A percentile compares a stretch with the other conserved stretches of the same genome.
These are phyloP conservation scores for Neurospora terricola DNA, from an alignment of 495 filamentous ascomycete genomes.

Conservation along the genomic window DNA sequence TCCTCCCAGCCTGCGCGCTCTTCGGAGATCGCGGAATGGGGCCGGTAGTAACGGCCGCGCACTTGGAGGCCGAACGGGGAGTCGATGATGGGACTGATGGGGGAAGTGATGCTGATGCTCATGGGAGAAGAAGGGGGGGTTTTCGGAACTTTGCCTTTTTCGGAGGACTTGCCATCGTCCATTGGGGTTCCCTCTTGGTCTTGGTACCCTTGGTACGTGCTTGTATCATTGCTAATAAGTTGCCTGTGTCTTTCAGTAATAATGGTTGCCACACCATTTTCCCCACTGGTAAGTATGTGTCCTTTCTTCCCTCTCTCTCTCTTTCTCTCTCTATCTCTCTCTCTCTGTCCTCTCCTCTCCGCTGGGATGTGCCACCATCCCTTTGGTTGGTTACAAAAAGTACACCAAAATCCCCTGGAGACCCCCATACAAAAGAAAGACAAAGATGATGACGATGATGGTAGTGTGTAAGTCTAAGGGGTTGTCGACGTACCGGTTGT, in stretches of 20 bases:
- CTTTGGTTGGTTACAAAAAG: neutral
- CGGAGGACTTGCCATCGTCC: neutral
- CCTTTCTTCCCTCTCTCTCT: neutral
- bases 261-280: neutral
- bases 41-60: neutral
- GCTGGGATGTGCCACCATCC: neutral
- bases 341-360: neutral
- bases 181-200: neutral
- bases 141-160: neutral
- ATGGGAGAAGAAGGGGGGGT: neutral
- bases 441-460: neutral
- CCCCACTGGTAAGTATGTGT: neutral
- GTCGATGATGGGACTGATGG: neutral
- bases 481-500: neutral
- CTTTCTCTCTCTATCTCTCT: neutral
- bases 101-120: neutral
- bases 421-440: neutral
- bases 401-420: neutral
- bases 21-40: neutral
- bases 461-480: neutral
- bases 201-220: neutral
- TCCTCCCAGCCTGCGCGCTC: neutral
- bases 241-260: neutral
- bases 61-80: neutral
- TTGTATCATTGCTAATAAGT: neutral